phyloP scores from a whole-genome alignment of 768 basidiomycete species.

The Rhodosporidiobolus odoratus region DNA sequence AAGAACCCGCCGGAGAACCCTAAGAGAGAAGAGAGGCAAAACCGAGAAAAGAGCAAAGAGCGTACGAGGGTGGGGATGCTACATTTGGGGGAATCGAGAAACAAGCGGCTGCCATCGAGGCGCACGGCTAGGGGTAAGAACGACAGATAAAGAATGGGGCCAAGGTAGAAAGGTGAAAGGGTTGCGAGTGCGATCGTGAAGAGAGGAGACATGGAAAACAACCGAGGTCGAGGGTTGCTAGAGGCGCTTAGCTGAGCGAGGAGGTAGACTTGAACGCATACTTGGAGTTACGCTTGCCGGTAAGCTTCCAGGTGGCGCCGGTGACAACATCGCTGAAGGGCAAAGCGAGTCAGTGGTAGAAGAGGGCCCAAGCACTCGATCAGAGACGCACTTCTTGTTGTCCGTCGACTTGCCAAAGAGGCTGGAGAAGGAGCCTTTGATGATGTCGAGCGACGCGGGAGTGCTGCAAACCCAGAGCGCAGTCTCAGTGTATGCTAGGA shows the following conservation, averaged over 20 bases:
- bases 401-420: constrained; percentile 12
- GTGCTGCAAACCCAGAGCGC: constrained; percentile 9
- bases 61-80: background rate
- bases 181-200: background rate
- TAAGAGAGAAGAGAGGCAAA: background rate
- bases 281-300: constrained; percentile 32
- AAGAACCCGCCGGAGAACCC: background rate
- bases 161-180: background rate
- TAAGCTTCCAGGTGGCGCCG: constrained; percentile 34
- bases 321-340: constrained; percentile 4
- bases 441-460: constrained; percentile 26
- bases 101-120: background rate
- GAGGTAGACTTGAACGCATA: constrained; percentile 10
- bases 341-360: background rate
- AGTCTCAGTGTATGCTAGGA: no score
- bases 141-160: background rate
- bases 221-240: background rate
- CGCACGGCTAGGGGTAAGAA: background rate
- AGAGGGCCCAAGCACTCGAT: background rate
- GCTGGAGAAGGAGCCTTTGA: constrained; percentile 9
- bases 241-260: background rate
- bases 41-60: background rate
- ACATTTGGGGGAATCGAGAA: background rate
- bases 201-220: no score
- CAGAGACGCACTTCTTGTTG: constrained; percentile 28